Evolutionary conservation across 441 rosid genomes (phyloP), one percentile per base, ranked within the genome.

Genomic region (Pelargonium cotyledonis): DNA sequence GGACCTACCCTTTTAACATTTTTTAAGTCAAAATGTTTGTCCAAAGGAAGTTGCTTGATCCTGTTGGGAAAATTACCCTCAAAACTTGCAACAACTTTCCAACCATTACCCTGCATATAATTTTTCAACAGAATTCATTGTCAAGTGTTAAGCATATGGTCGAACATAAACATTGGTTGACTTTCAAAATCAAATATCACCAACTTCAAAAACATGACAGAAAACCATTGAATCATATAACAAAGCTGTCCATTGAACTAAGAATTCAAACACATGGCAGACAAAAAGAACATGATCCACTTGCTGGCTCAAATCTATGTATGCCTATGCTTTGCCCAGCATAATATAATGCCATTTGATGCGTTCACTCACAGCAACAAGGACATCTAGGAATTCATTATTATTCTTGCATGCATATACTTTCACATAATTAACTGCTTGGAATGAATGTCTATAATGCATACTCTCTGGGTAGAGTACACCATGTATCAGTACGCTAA

Each of bases 41-140:
- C 98, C 75, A 94, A 76, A 46, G 98, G 98, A n/a, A 94, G 93
- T 78, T 91, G 88, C 88, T 94, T 94, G 79, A 94, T 86, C 76
- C 96, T 85, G 79, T 76, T 85, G 49, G 98, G 98, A 65, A 94
- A 91, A 76, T 78, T 91, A 21, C 98, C 98, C 80, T 94, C 98
- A 78, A 94, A 94, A 82, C 95, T 91, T 43, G 93, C 90, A 84
- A 94, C 97, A 76, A 91, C 83, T 83, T 91, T 94, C 97, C 97
- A 94, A 74, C 98, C 98, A 83, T 82, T 86, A 70, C 98, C 98
- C 98, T 94, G 82, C 69, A 78, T 70, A 68, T 46, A n/a, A 62
- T 62, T 60, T 35, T 12, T 61, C 16, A 77, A 58, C 43, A 57
- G 9, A 73, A 65, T 23, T 65, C 43, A 11, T 2, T 31, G 65